Evolutionary conservation across 352 stramenopile species (phyloP), one percentile per base, ranked within the genome.

Genomic region (Phytophthora pistaciae): DNA sequence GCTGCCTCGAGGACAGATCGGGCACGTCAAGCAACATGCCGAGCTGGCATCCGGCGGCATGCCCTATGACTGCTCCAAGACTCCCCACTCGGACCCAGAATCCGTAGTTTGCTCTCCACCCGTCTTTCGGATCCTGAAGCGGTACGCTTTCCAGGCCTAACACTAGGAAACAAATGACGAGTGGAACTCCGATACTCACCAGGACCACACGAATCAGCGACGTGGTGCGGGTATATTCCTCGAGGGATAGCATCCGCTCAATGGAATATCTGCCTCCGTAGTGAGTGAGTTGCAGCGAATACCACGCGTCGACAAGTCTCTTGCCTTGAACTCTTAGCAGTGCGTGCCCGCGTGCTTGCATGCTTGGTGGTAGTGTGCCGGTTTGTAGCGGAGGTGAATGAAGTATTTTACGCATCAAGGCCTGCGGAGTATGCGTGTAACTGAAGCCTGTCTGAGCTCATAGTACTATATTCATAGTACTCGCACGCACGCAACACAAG

Each of bases 181-280:
- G 33, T 5, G 60, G 50, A 9, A 23, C 11, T 29, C n/a, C 18
- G 46, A 29, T 23, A 44, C 40, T 56, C 14, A 71, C 48, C 5
- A 66, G 5, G 18, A 66, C 1, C 1, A 60, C 31, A 18, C 56
- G 56, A 20, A 23, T 8, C 3, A 70, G 14, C 9, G 56, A 56
- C 5, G 64, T 71, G 8, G 11, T 33, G 25, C 64, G 46, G 10
- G 48, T 66, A 18, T 66, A 66, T 38, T 71, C 64, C 8, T 71
- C 64, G 3, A 71, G 49, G 23, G 56, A 27, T 8, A 71, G 6
- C 64, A 66, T 61, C 11, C 49, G 56, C 14, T 71, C 64, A 21
- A 60, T 60, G 3, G 56, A 71, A 20, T 66, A 71, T 49, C 56
- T 65, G 1, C 64, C 56, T 60, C 64, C 64, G 23, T 55, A 70